Conservation (phyloP, 495 filamentous ascomycete genomes). For the Talaromyces nanjingensis region DNA sequence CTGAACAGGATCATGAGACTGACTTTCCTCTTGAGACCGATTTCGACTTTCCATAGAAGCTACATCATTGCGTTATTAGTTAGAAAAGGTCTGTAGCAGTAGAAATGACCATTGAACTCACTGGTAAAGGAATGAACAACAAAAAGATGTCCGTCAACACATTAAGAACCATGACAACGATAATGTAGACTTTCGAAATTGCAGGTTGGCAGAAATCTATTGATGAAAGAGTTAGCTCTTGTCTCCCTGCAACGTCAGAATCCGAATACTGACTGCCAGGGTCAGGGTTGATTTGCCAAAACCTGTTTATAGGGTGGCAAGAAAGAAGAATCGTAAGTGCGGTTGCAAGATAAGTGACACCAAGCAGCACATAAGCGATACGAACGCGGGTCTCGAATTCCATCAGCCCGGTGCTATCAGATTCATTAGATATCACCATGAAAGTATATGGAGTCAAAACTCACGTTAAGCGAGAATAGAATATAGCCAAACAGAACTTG, state of each 20-base stretch:
- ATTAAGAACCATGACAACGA: slow-evolving; percentile 37
- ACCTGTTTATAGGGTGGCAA: slow-evolving; percentile 40
- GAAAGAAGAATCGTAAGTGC: slow-evolving; percentile 36
- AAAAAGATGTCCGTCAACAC: slow-evolving; percentile 45
- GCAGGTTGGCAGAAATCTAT: slow-evolving; percentile 31
- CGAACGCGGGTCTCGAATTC: slow-evolving; percentile 34
- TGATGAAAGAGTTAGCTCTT: background rate
- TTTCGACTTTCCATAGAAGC: background rate
- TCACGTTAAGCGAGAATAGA: slow-evolving; percentile 48
- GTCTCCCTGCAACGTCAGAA: background rate
- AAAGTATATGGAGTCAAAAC: background rate
- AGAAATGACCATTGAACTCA: slow-evolving; percentile 12
- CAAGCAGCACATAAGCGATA: slow-evolving; percentile 39
- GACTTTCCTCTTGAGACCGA: slow-evolving; percentile 31
- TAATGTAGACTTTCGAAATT: slow-evolving; percentile 25
- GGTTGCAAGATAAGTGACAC: slow-evolving; percentile 37
- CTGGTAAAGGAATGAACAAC: slow-evolving; percentile 42
- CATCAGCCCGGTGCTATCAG: slow-evolving; percentile 30
- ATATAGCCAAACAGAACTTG: slow-evolving; percentile 43
- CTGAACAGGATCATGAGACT: slow-evolving; percentile 45
- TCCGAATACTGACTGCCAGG: slow-evolving; percentile 35
- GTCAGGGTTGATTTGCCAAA: slow-evolving; percentile 46
- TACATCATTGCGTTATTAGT: background rate
- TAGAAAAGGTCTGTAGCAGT: background rate
- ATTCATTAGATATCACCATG: background rate